A percentile compares a stretch with the other conserved stretches of the same genome.
These are phyloP conservation scores for Pythium dissimile DNA, from an alignment of 352 stramenopile genomes.

Conservation along the genomic window DNA sequence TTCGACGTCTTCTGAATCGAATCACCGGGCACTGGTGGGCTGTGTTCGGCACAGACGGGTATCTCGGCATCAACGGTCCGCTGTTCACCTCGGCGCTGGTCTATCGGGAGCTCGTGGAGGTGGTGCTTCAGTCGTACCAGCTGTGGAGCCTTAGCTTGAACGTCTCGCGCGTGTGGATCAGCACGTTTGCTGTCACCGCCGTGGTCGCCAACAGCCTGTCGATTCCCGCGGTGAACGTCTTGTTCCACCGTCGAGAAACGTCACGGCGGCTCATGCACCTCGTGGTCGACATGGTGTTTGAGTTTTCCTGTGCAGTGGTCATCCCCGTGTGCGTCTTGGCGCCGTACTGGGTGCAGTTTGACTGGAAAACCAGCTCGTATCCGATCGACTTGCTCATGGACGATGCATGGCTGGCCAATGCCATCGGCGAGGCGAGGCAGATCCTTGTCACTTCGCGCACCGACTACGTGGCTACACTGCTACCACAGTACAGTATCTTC, in stretches of 20 bases:
- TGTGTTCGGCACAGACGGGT: neutral
- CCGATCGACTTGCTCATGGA: neutral
- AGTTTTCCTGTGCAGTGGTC: slow-evolving; percentile 1
- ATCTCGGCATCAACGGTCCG: slow-evolving; percentile 9
- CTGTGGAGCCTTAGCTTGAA: slow-evolving; percentile 1
- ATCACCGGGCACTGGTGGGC: neutral
- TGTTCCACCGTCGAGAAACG: neutral
- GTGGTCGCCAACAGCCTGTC: slow-evolving; percentile 12
- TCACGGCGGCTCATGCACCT: slow-evolving; percentile 4
- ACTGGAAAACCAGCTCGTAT: neutral
- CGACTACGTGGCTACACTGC: slow-evolving; percentile 5
- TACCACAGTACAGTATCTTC: slow-evolving; percentile 17
- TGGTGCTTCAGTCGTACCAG: slow-evolving; percentile 15
- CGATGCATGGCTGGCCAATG: slow-evolving; percentile 8
- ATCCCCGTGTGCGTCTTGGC: slow-evolving; percentile 8
- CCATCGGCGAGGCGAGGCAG: slow-evolving; percentile 6
- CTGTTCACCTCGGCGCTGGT: neutral
- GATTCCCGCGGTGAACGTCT: neutral
- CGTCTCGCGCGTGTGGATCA: slow-evolving; percentile 16
- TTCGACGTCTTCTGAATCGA: neutral
- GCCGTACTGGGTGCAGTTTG: neutral
- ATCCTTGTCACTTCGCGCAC: slow-evolving; percentile 18
- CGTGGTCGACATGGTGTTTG: slow-evolving; percentile 9
- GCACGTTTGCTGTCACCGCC: slow-evolving; percentile 5
- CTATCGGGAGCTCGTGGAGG: slow-evolving; percentile 6